A percentile compares a stretch with the other conserved stretches of the same genome.
Conservation (phyloP, 2,329 filamentous ascomycete species). For the Apiospora phragmitis region DNA sequence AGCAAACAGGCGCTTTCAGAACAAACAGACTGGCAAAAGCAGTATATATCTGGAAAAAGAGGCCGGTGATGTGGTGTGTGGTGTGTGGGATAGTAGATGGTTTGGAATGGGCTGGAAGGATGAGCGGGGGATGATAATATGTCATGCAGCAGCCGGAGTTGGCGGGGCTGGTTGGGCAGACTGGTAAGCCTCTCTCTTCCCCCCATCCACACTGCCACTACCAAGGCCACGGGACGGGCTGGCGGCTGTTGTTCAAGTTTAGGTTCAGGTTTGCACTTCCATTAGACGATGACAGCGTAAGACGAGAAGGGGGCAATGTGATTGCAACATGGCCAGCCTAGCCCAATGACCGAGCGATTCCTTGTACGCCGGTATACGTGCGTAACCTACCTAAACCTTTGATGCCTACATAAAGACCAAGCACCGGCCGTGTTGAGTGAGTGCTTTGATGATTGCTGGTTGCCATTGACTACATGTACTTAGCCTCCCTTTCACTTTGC, state of each 20-base stretch:
- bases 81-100: not conserved
- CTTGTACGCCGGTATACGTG: not conserved
- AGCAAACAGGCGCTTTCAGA: not conserved
- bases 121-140: slow-evolving; percentile 3
- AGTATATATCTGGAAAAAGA: not conserved
- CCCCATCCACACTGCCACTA: not conserved
- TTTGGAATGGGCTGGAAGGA: not conserved
- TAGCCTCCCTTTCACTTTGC: not conserved
- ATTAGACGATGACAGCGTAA: not conserved
- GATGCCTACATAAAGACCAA: not conserved
- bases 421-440: not conserved
- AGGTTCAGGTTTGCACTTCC: not conserved
- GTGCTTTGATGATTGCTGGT: not conserved
- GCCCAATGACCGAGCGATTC: not conserved
- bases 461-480: not conserved
- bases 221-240: slow-evolving; percentile 4
- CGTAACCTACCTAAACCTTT: not conserved
- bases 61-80: not conserved
- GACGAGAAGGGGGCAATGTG: not conserved
- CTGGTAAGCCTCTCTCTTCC: not conserved
- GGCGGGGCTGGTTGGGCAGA: slow-evolving; percentile 7
- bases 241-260: not conserved
- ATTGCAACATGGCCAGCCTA: not conserved
- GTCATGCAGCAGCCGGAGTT: slow-evolving; percentile 2
- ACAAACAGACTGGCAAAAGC: not conserved